These are phyloP conservation scores for Herpetospermum pedunculosum DNA, from an alignment of 306 rosid genomes.

Conservation along the genomic window DNA sequence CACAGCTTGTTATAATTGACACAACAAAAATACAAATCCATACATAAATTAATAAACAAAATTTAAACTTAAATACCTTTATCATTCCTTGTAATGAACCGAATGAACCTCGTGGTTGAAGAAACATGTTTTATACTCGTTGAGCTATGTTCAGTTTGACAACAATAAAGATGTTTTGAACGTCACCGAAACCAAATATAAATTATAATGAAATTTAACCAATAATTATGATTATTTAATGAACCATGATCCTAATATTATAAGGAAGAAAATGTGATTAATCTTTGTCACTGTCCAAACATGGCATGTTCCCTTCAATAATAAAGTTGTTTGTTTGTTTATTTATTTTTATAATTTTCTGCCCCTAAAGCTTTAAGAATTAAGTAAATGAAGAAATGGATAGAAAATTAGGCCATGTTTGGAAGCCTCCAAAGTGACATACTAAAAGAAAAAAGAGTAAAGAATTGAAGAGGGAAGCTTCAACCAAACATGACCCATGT, in stretches of 20 bases:
- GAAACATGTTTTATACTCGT: no score
- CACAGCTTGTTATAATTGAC: not conserved
- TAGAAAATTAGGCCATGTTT: slow-evolving; percentile 3
- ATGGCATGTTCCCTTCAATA: slow-evolving; percentile 24
- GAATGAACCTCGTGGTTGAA: no score
- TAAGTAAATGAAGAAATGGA: slow-evolving; percentile 1
- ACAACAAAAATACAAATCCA: not conserved
- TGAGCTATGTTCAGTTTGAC: no score
- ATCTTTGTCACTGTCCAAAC: slow-evolving; percentile 24
- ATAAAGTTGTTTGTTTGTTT: slow-evolving; percentile 1
- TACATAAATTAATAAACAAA: not conserved
- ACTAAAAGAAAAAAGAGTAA: not conserved
- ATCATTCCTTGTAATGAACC: not conserved
- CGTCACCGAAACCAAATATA: not conserved
- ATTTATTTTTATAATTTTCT: not conserved
- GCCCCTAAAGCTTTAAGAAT: slow-evolving; percentile 6
- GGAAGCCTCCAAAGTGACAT: slow-evolving; percentile 16
- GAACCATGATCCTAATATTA: not conserved
- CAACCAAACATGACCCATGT: slow-evolving; percentile 31
- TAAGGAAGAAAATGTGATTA: slow-evolving; percentile 15
- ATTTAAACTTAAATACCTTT: not conserved
- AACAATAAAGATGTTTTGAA: not conserved
- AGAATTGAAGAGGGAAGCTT: slow-evolving; percentile 11
- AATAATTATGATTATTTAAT: not conserved
- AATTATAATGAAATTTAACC: not conserved